These are phyloP conservation scores for Trypanosoma vivax DNA, from an alignment of 208 protist genomes.

Conservation along the genomic window DNA sequence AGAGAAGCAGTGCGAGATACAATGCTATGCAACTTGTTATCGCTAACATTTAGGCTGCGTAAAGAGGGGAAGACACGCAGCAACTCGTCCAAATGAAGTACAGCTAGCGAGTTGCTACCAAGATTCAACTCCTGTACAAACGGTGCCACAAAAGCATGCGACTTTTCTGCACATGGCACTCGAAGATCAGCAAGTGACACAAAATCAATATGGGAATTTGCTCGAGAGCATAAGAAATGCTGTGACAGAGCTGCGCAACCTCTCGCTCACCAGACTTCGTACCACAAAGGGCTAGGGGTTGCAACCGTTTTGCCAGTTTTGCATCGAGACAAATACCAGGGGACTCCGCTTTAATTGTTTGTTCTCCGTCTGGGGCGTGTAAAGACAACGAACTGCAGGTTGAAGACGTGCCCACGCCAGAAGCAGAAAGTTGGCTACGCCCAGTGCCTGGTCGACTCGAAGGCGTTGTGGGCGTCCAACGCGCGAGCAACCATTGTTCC, in stretches of 20 bases:
- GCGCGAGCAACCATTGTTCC: no score
- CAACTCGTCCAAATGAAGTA: constrained; percentile 33
- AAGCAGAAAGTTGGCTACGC: no score
- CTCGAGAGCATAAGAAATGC: constrained; percentile 56
- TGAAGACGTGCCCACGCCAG: no score
- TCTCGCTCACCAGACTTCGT: constrained; percentile 22
- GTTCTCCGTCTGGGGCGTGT: background rate
- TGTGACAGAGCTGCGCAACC: constrained; percentile 35
- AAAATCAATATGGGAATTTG: constrained; percentile 42
- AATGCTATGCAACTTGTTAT: constrained; percentile 26
- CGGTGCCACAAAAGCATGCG: constrained; percentile 3
- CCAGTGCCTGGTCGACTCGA: no score
- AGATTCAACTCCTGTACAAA: constrained; percentile 55
- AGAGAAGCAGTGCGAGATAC: constrained; percentile 10
- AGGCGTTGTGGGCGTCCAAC: no score
- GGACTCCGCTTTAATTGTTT: background rate
- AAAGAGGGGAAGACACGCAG: constrained; percentile 45
- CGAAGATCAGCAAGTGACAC: constrained; percentile 15
- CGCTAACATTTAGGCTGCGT: constrained; percentile 27
- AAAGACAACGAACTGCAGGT: no score
- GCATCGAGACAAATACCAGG: constrained; percentile 18
- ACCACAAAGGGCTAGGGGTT: constrained; percentile 28
- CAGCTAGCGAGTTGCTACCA: constrained; percentile 47
- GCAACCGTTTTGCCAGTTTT: constrained; percentile 22
- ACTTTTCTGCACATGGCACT: constrained; percentile 6